Conservation (phyloP, 1,139 yeast species). For the Yamadazyma kanchanaburiensis region DNA sequence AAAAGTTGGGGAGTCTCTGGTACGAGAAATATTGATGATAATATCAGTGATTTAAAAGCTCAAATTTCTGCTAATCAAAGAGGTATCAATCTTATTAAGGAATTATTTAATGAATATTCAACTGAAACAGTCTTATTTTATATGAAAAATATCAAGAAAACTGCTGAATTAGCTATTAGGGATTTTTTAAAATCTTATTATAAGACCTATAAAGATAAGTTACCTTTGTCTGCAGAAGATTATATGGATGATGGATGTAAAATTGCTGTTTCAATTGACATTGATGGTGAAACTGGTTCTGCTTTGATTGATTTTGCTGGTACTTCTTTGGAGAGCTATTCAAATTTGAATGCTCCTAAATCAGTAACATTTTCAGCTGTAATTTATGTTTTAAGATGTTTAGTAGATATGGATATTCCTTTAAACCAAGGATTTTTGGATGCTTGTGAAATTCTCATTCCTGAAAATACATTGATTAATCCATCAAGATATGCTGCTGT, state of each 20-base stretch:
- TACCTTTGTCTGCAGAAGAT: constrained; percentile 44
- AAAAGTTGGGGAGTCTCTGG: constrained; percentile 59
- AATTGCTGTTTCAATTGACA: constrained; percentile 41
- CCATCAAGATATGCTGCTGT: constrained; percentile 45
- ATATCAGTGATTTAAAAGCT: constrained; percentile 42
- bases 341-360: constrained; percentile 41
- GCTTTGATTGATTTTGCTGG: constrained; percentile 59
- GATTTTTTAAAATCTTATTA: constrained; percentile 34
- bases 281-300: constrained; percentile 41
- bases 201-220: constrained; percentile 22
- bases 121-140: constrained; percentile 33
- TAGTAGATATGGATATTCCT: constrained; percentile 43
- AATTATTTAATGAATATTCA: constrained; percentile 31
- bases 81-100: constrained; percentile 32
- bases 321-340: constrained; percentile 38
- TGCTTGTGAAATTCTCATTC: constrained; percentile 36
- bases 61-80: constrained; percentile 44
- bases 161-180: constrained; percentile 44
- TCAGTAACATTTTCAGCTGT: constrained; percentile 42
- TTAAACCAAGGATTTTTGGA: constrained; percentile 45
- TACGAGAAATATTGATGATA: constrained; percentile 45
- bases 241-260: constrained; percentile 62
- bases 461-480: constrained; percentile 33
- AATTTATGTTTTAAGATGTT: constrained; percentile 40
- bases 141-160: constrained; percentile 39